Conservation (phyloP, 2,329 filamentous ascomycete genomes). For the Berkeleyomyces rouxiae region DNA sequence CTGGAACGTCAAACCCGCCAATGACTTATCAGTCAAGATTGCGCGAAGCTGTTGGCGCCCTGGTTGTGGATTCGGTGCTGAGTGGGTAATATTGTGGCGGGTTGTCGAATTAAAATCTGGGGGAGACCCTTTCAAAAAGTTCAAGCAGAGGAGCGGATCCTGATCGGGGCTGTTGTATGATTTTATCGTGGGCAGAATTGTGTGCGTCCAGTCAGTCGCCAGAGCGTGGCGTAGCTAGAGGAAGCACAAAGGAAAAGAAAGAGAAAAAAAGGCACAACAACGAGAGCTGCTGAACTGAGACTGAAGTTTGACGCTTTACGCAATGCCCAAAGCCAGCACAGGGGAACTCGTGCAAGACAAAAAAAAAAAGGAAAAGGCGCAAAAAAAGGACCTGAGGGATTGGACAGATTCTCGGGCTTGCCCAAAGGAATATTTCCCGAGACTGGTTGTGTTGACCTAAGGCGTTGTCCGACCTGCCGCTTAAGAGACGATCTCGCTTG, state of each 20-base stretch:
- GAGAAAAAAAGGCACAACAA: neutral
- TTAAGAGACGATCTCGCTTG: constrained; percentile 13
- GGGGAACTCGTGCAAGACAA: constrained; percentile 1
- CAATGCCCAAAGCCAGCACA: neutral
- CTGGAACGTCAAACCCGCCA: neutral
- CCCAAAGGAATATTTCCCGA: constrained; percentile 6
- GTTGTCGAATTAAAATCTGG: neutral
- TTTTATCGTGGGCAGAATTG: neutral
- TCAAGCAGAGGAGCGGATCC: neutral
- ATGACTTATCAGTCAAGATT: neutral
- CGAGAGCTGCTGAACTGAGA: constrained; percentile 3
- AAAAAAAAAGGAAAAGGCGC: constrained; percentile 1
- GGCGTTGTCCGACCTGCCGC: constrained; percentile 7
- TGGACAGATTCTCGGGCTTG: constrained; percentile 5
- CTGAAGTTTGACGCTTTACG: neutral
- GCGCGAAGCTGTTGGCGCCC: neutral
- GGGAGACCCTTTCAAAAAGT: neutral
- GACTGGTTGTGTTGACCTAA: constrained; percentile 1
- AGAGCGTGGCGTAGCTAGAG: neutral
- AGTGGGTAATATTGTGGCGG: neutral
- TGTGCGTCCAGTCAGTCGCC: neutral
- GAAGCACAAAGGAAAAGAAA: neutral
- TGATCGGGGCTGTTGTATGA: neutral
- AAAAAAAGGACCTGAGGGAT: constrained; percentile 1
- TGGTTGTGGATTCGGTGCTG: neutral